A percentile compares a stretch with the other conserved stretches of the same genome.
Evolutionary conservation across 352 stramenopile genomes (phyloP).

Genomic region (Phytophthora vignae): DNA sequence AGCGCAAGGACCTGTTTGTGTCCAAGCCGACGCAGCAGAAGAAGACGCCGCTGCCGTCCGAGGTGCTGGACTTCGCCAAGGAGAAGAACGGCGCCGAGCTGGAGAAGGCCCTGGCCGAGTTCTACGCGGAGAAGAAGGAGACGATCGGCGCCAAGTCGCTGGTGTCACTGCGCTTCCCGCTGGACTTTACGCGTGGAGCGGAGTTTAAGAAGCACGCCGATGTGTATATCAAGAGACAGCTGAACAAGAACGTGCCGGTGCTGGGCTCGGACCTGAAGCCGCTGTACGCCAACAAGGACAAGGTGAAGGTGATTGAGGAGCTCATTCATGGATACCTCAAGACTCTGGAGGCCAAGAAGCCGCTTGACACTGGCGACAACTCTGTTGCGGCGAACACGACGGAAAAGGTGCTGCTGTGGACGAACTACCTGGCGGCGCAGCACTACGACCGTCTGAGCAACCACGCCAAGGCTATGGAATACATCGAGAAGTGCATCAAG

Average conservation of each 20-base stretch:
- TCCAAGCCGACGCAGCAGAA: slow-evolving; percentile 38
- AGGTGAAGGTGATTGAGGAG: slow-evolving; percentile 69
- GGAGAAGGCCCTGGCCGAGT: slow-evolving; percentile 58
- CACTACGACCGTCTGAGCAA: slow-evolving; percentile 93
- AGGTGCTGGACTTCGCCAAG: slow-evolving; percentile 59
- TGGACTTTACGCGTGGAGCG: slow-evolving; percentile 87
- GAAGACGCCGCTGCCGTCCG: slow-evolving; percentile 52
- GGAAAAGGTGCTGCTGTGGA: slow-evolving; percentile 84
- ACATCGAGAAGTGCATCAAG: slow-evolving; percentile 94
- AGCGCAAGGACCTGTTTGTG: slow-evolving; percentile 62
- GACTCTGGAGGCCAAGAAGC: slow-evolving; percentile 73
- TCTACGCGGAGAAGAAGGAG: slow-evolving; percentile 58
- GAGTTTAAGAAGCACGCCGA: slow-evolving; percentile 79
- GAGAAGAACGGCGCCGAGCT: slow-evolving; percentile 52
- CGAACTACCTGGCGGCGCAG: slow-evolving; percentile 92
- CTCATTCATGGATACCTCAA: slow-evolving; percentile 86
- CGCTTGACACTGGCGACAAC: slow-evolving; percentile 49
- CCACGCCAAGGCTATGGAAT: slow-evolving; percentile 85
- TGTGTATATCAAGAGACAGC: slow-evolving; percentile 64
- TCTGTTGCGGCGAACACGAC: slow-evolving; percentile 36
- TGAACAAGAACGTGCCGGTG: slow-evolving; percentile 94
- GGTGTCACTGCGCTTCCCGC: slow-evolving; percentile 90
- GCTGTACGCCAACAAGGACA: slow-evolving; percentile 80
- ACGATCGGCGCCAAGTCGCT: slow-evolving; percentile 72
- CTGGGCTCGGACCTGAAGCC: slow-evolving; percentile 94